Percentiles rank a stretch among this genome's conserved stretches.
phyloP scores from a whole-genome alignment of 495 filamentous ascomycete species.

The Cryomyces minteri region DNA sequence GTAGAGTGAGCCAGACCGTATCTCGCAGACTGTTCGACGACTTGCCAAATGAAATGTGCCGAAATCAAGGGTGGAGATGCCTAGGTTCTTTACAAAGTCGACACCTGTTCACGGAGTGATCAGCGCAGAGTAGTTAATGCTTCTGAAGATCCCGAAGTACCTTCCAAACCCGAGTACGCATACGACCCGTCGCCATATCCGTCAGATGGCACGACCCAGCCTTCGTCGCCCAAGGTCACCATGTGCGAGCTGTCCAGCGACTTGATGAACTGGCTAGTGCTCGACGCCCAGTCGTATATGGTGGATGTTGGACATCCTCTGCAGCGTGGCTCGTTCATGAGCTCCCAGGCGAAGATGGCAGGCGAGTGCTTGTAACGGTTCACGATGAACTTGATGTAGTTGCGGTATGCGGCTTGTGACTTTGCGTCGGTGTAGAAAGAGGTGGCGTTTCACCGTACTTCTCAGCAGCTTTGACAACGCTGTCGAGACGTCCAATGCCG shows the following conservation, averaged over 20 bases:
- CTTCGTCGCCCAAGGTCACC: slow-evolving; percentile 48
- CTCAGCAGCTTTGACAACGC: slow-evolving; percentile 5
- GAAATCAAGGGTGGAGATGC: slow-evolving; percentile 8
- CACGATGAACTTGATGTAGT: slow-evolving; percentile 44
- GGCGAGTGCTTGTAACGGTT: slow-evolving; percentile 34
- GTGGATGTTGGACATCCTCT: slow-evolving; percentile 36
- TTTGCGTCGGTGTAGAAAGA: slow-evolving; percentile 29
- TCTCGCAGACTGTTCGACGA: background rate
- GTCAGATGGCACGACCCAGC: slow-evolving; percentile 1
- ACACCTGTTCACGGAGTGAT: slow-evolving; percentile 4
- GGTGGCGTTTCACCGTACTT: background rate
- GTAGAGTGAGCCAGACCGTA: background rate
- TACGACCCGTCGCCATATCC: slow-evolving; percentile 1
- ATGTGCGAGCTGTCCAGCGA: slow-evolving; percentile 42
- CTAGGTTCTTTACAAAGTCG: slow-evolving; percentile 7
- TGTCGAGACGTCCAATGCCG: slow-evolving; percentile 7
- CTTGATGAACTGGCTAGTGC: slow-evolving; percentile 44
- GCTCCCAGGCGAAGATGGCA: slow-evolving; percentile 54
- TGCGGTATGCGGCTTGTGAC: slow-evolving; percentile 40
- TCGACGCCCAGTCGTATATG: slow-evolving; percentile 36
- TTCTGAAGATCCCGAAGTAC: too few species aligned
- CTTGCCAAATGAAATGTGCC: slow-evolving; percentile 7
- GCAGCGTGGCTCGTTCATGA: slow-evolving; percentile 55
- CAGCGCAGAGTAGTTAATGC: too few species aligned
- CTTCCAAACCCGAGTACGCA: background rate